Conservation (phyloP, 352 stramenopile genomes). For the Phytophthora tubulina region DNA sequence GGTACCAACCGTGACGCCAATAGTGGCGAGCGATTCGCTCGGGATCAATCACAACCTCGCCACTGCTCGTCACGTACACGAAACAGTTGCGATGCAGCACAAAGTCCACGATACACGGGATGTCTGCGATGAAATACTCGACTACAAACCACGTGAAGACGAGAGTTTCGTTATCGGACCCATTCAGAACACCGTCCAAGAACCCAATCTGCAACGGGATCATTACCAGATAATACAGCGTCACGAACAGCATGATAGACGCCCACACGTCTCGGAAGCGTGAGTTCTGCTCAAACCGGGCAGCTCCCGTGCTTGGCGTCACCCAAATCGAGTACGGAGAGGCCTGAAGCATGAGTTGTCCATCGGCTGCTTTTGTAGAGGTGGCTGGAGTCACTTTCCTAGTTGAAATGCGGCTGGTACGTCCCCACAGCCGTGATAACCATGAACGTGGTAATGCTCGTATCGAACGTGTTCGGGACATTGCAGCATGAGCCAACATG, state of each 20-base stretch:
- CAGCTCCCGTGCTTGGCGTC: background rate
- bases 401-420: background rate
- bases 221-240: conserved; percentile 63
- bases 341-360: background rate
- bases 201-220: conserved; percentile 74
- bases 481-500: conserved; percentile 7
- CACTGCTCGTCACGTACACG: conserved; percentile 52
- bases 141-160: conserved; percentile 55
- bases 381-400: conserved; percentile 30
- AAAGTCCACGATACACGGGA: conserved; percentile 62
- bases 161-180: conserved; percentile 23
- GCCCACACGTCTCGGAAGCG: conserved; percentile 64
- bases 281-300: conserved; percentile 32
- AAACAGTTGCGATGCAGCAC: conserved; percentile 69
- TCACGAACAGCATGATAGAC: conserved; percentile 62
- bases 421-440: conserved; percentile 12
- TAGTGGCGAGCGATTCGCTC: conserved; percentile 54
- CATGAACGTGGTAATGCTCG: conserved; percentile 1
- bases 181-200: conserved; percentile 58
- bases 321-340: conserved; percentile 40
- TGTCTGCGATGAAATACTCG: conserved; percentile 66
- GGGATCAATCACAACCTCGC: conserved; percentile 51
- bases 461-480: background rate
- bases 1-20: conserved; percentile 53
- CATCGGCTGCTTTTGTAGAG: conserved; percentile 8